Evolutionary conservation across 768 basidiomycete species (phyloP).

Genomic region (Dacryopinax primogenitus): DNA sequence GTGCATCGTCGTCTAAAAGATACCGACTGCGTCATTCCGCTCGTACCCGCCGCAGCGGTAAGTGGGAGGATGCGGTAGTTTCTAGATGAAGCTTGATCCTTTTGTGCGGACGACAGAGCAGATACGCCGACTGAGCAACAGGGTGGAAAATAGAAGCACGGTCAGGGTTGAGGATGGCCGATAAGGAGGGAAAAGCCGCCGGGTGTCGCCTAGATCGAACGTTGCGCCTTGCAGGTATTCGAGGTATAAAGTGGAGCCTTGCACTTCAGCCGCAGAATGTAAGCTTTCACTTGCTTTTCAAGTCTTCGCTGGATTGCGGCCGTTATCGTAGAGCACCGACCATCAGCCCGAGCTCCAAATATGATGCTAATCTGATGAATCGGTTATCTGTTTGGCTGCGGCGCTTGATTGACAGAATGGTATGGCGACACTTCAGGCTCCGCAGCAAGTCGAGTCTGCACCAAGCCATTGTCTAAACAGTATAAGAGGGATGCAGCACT

Average conservation of each 20-base stretch:
- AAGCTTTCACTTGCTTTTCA: neutral
- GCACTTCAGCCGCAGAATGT: neutral
- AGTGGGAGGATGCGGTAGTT: neutral
- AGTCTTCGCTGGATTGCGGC: no score
- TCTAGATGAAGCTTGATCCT: neutral
- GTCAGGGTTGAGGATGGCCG: neutral
- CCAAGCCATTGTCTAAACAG: neutral
- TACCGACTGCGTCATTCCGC: no score
- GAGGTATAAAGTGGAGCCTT: neutral
- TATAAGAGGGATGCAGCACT: no score
- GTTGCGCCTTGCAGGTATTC: no score
- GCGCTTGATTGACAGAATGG: neutral
- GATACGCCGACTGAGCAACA: neutral
- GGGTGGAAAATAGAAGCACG: neutral
- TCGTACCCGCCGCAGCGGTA: no score
- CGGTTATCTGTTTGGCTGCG: neutral
- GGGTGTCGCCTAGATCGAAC: no score
- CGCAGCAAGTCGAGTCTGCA: no score
- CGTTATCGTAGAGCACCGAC: neutral
- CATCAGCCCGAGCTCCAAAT: neutral
- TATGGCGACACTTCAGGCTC: neutral
- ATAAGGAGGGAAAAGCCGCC: neutral
- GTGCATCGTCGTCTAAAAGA: no score
- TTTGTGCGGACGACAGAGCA: neutral
- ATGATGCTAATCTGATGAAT: neutral